Conservation (phyloP, 352 stramenopile species). For the Detonula confervacea region DNA sequence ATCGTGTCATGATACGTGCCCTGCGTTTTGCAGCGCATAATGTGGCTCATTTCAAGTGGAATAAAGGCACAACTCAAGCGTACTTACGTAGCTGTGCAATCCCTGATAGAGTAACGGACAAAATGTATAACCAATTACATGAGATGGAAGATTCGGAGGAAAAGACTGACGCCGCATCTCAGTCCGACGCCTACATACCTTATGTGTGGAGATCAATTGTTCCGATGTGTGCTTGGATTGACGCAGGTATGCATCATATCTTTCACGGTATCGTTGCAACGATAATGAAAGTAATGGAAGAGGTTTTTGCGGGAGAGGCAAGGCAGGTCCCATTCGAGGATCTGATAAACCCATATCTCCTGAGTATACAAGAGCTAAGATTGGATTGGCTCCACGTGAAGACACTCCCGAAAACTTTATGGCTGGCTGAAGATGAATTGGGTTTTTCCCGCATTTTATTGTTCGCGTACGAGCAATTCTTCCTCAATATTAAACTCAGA, state of each 20-base stretch:
- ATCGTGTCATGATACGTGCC: not conserved
- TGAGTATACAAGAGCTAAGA: not conserved
- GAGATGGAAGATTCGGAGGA: not conserved
- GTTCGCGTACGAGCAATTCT: constrained; percentile 2
- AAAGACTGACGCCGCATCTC: not conserved
- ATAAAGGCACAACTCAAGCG: not conserved
- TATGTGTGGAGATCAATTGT: not conserved
- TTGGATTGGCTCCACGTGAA: constrained; percentile 1
- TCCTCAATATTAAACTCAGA: not conserved
- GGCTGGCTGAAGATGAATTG: constrained; percentile 7
- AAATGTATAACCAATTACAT: not conserved
- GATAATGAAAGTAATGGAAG: no score
- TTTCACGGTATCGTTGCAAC: not conserved
- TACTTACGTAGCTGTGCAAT: not conserved
- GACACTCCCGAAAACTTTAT: not conserved
- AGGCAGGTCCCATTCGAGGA: no score
- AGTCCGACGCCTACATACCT: not conserved
- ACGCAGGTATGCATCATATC: not conserved
- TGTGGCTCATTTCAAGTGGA: not conserved
- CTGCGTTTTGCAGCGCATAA: not conserved
- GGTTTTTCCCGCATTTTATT: constrained; percentile 3
- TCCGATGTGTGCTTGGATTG: not conserved
- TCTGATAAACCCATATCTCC: not conserved
- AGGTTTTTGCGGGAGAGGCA: no score
- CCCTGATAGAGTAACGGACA: not conserved